These are phyloP conservation scores for Pseudophaeomoniella oleicola DNA, from an alignment of 2,329 filamentous ascomycete species.

Conservation along the genomic window DNA sequence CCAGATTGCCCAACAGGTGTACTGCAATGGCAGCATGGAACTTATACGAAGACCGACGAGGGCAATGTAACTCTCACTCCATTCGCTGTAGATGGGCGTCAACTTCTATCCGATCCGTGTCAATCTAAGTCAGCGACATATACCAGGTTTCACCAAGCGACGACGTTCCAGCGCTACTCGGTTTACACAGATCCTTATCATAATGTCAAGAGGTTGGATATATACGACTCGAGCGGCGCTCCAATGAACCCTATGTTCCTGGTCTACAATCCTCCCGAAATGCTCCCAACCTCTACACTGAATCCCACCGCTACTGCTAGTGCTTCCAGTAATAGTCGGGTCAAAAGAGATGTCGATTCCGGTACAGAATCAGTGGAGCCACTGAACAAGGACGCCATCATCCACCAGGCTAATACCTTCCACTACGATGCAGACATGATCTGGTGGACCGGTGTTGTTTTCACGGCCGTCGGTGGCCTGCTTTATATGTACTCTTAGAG, in stretches of 20 bases:
- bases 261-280: slow-evolving; percentile 46
- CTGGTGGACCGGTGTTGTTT: slow-evolving; percentile 34
- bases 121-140: slow-evolving; percentile 39
- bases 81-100: slow-evolving; percentile 51
- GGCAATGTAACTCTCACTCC: slow-evolving; percentile 46
- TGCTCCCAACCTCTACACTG: slow-evolving; percentile 54
- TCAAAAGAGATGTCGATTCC: slow-evolving; percentile 16
- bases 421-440: slow-evolving; percentile 22
- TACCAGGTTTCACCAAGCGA: slow-evolving; percentile 52
- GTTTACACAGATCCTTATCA: slow-evolving; percentile 44
- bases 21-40: slow-evolving; percentile 62
- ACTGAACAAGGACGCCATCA: slow-evolving; percentile 14
- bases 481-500: slow-evolving; percentile 12
- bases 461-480: slow-evolving; percentile 29
- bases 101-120: slow-evolving; percentile 53
- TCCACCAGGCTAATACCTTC: slow-evolving; percentile 18
- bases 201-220: slow-evolving; percentile 46
- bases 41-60: slow-evolving; percentile 39
- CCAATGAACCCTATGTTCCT: slow-evolving; percentile 56
- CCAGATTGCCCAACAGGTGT: slow-evolving; percentile 50
- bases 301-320: slow-evolving; percentile 35
- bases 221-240: slow-evolving; percentile 48
- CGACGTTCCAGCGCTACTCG: slow-evolving; percentile 37
- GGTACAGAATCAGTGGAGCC: slow-evolving; percentile 6
- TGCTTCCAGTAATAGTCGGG: slow-evolving; percentile 17